A percentile compares a stretch with the other conserved stretches of the same genome.
Evolutionary conservation across 2,329 filamentous ascomycete species (phyloP).

Genomic region (Xenoacremonium recifei): DNA sequence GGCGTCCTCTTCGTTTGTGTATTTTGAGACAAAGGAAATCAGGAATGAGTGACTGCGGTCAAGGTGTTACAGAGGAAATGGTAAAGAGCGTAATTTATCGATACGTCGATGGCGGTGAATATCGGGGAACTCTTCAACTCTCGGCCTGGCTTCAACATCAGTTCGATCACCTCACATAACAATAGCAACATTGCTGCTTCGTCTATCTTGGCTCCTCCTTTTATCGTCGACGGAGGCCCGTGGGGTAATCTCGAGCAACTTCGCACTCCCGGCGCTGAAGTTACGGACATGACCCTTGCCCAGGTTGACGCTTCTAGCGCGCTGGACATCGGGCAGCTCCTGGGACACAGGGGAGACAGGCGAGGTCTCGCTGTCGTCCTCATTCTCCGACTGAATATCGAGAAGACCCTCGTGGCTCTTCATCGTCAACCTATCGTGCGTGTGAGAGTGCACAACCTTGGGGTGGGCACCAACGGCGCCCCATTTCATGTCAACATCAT

Average conservation of each 20-base stretch:
- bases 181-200: slow-evolving; percentile 20
- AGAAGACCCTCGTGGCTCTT: slow-evolving; percentile 54
- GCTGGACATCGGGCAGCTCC: slow-evolving; percentile 47
- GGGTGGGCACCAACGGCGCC: slow-evolving; percentile 47
- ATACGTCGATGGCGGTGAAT: slow-evolving; percentile 8
- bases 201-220: slow-evolving; percentile 33
- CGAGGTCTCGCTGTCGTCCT: slow-evolving; percentile 29
- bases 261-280: slow-evolving; percentile 76
- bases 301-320: slow-evolving; percentile 70
- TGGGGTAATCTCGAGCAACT: slow-evolving; percentile 65
- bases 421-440: slow-evolving; percentile 38
- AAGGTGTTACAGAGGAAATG: slow-evolving; percentile 19
- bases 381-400: slow-evolving; percentile 39
- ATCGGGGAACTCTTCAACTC: slow-evolving; percentile 22
- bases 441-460: slow-evolving; percentile 59
- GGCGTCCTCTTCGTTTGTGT: slow-evolving; percentile 7
- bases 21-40: slow-evolving; percentile 25
- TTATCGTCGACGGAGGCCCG: slow-evolving; percentile 51
- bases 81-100: slow-evolving; percentile 20
- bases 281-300: slow-evolving; percentile 65
- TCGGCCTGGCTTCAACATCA: slow-evolving; percentile 10
- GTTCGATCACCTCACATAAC: slow-evolving; percentile 16
- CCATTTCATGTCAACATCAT: slow-evolving; percentile 49
- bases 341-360: slow-evolving; percentile 26
- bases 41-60: slow-evolving; percentile 33